A percentile compares a stretch with the other conserved stretches of the same genome.
phyloP scores from a whole-genome alignment of 2,329 filamentous ascomycete genomes.

The Aphanocladium album region DNA sequence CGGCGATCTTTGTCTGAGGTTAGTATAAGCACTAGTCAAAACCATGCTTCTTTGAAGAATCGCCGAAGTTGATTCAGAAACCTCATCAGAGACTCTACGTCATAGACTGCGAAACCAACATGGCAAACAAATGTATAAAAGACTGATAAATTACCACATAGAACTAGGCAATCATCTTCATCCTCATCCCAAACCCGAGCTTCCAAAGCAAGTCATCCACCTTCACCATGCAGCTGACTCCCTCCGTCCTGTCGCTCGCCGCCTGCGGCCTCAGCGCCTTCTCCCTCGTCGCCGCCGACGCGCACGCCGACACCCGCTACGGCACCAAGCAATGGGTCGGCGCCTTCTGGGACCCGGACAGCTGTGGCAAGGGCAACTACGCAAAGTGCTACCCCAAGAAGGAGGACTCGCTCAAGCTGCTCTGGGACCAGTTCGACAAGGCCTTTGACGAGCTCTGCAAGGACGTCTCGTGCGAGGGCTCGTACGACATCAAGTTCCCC shows the following conservation, averaged over 20 bases:
- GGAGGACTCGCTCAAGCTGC: conserved; percentile 8
- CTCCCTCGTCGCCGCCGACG: conserved; percentile 3
- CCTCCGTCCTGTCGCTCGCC: neutral
- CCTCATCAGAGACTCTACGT: neutral
- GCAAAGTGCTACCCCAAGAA: conserved; percentile 11
- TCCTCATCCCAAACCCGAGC: neutral
- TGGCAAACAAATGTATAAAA: neutral
- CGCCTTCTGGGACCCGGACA: conserved; percentile 9
- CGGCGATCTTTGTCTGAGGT: neutral
- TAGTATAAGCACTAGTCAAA: conserved; percentile 3
- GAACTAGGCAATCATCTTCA: neutral
- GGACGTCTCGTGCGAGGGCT: conserved; percentile 10
- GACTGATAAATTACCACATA: neutral
- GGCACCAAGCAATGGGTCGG: conserved; percentile 13
- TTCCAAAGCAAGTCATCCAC: neutral
- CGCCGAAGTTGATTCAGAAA: neutral
- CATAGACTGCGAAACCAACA: neutral
- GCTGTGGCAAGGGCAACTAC: conserved; percentile 12
- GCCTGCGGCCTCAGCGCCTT: neutral
- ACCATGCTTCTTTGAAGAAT: neutral
- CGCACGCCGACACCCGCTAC: conserved; percentile 11
- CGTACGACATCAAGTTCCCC: conserved; percentile 11
- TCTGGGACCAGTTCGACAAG: conserved; percentile 14
- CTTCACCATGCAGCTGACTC: conserved; percentile 3
- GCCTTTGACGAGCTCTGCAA: conserved; percentile 13